A percentile compares a stretch with the other conserved stretches of the same genome.
These are phyloP conservation scores for Penicillium nordicum DNA, from an alignment of 2,329 filamentous ascomycete species.

Conservation along the genomic window DNA sequence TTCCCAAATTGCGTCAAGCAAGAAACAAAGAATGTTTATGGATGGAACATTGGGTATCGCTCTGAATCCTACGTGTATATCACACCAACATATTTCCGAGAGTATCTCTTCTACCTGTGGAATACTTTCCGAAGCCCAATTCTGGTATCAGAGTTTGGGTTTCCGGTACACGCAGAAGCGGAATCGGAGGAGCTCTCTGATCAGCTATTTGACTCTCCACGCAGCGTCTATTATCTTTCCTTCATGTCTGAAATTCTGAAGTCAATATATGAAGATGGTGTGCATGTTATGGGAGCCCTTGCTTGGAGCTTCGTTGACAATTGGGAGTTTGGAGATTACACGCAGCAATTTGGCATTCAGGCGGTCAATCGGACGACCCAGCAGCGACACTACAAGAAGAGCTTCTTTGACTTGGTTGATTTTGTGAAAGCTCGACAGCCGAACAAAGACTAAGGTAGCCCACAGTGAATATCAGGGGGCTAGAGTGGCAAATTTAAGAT, in stretches of 20 bases:
- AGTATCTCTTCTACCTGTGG: constrained; percentile 58
- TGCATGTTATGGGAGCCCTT: constrained; percentile 53
- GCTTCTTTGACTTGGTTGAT: constrained; percentile 57
- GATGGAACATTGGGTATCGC: constrained; percentile 59
- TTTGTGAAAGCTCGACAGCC: constrained; percentile 39
- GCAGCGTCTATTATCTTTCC: constrained; percentile 54
- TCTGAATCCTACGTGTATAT: constrained; percentile 58
- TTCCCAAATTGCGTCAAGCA: constrained; percentile 55
- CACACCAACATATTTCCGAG: constrained; percentile 45
- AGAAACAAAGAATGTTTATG: constrained; percentile 46
- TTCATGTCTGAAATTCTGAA: constrained; percentile 56
- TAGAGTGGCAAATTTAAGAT: neutral
- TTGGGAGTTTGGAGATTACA: constrained; percentile 54
- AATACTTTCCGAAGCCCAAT: constrained; percentile 55
- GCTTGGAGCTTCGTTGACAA: constrained; percentile 55
- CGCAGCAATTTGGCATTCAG: constrained; percentile 55
- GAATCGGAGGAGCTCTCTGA: constrained; percentile 43
- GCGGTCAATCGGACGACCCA: constrained; percentile 54
- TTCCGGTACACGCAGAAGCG: constrained; percentile 51
- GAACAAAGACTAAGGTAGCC: neutral
- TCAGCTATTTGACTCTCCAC: constrained; percentile 53
- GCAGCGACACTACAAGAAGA: constrained; percentile 54
- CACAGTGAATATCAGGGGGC: neutral
- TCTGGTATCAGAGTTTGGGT: constrained; percentile 55
- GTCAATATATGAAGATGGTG: constrained; percentile 55